Conservation (phyloP, 1,284 basidiomycete species). For the Malassezia brasiliensis region DNA sequence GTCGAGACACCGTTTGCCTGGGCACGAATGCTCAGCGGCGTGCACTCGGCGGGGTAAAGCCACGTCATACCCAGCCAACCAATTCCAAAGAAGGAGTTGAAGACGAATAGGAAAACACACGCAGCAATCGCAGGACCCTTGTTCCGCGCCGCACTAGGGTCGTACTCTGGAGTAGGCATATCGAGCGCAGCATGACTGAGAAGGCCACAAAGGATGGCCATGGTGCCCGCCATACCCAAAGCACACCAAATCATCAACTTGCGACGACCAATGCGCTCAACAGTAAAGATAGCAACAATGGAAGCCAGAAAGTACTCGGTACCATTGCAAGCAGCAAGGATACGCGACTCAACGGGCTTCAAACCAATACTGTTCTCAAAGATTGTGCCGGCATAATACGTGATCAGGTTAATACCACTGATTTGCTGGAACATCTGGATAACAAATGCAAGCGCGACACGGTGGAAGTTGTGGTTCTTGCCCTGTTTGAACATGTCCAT, state of each 20-base stretch:
- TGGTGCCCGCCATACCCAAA: conserved; percentile 32
- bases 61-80: conserved; percentile 47
- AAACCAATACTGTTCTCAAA: conserved; percentile 38
- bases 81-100: conserved; percentile 44
- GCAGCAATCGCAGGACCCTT: conserved; percentile 5
- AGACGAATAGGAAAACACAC: conserved; percentile 22
- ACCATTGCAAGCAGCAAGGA: conserved; percentile 43
- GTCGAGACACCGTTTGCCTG: conserved; percentile 42
- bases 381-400: conserved; percentile 45
- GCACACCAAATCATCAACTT: conserved; percentile 40
- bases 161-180: not conserved
- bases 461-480: conserved; percentile 43
- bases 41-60: conserved; percentile 47
- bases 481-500: conserved; percentile 40
- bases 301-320: conserved; percentile 46
- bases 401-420: conserved; percentile 38
- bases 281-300: conserved; percentile 38
- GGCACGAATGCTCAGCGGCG: conserved; percentile 37
- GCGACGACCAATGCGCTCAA: conserved; percentile 40
- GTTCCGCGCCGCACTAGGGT: not conserved
- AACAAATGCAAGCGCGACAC: conserved; percentile 35
- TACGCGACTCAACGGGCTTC: conserved; percentile 30
- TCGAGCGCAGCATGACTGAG: conserved; percentile 4
- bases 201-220: conserved; percentile 29
- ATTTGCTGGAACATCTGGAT: conserved; percentile 47